Evolutionary conservation across 306 rosid species (phyloP), one percentile per base, ranked within the genome.

Genomic region (Hippophae tibetana): DNA sequence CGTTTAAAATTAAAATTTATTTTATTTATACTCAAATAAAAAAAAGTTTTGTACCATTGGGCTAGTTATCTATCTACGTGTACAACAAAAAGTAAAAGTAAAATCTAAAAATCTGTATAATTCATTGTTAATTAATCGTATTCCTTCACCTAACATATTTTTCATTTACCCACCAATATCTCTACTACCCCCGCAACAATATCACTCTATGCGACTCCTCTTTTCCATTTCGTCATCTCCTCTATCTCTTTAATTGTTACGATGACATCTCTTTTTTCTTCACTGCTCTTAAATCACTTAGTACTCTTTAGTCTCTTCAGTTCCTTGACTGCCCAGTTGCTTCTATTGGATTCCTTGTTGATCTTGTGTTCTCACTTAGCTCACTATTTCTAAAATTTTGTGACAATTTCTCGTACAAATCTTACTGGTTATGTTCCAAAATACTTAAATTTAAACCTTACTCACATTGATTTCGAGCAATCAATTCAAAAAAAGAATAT

Each of bases 251-350:
- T 5, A 90, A 86, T 74, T 90, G 95, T 70, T 81, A 89, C 25
- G 76, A 82, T 61, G 87, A 81, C 42, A 82, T 87, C 3, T 78
- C 90, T 10, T 77, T 90, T 55, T 90, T 96, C 72, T 86, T 74
- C 80, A 87, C 96, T 0, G 96, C 95, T n/a, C 96, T 90, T 72
- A 81, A 83, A 44, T 90, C 98, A 5, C 95, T 90, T 70, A 81
- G 86, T 5, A 72, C 95, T 9, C 95, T 90, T 42, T 74, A 58
- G 13, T 51, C 87, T 5, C 89, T 90, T 13, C 77, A 76, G 50
- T 86, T 90, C 64, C 57, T 79, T 54, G 71, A 90, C 84, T 90
- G 98, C 69, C n/a, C n/a, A n/a, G n/a, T n/a, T n/a, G n/a, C n/a
- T n/a, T n/a, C n/a, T n/a, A n/a, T n/a, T n/a, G n/a, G n/a, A n/a